A percentile compares a stretch with the other conserved stretches of the same genome.
Evolutionary conservation across 2,329 filamentous ascomycete species (phyloP).

Genomic region (Geoglossum cookeanum): DNA sequence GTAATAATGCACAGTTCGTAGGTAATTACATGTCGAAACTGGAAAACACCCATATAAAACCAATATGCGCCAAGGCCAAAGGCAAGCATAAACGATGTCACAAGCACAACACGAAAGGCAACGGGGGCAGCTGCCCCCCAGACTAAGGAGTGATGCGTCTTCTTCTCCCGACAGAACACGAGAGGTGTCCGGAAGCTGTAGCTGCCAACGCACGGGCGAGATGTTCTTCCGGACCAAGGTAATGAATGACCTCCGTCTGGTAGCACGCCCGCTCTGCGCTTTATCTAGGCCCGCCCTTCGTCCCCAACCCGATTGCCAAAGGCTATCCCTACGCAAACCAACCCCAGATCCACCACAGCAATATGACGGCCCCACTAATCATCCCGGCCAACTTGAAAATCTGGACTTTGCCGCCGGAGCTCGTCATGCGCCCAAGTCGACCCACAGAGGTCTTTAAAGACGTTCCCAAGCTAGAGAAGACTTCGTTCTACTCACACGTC

Average conservation of each 20-base stretch:
- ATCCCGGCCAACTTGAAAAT: constrained; percentile 80
- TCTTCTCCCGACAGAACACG: background rate
- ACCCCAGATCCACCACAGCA: constrained; percentile 55
- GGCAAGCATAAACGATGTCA: background rate
- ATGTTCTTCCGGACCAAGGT: background rate
- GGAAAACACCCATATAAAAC: background rate
- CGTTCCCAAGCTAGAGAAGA: constrained; percentile 72
- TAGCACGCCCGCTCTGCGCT: background rate
- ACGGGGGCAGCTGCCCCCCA: background rate
- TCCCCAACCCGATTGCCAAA: background rate
- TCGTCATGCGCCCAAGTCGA: constrained; percentile 76
- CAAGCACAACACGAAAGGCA: background rate
- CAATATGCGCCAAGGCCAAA: background rate
- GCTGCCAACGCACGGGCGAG: background rate
- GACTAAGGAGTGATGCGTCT: background rate
- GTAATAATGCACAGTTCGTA: background rate
- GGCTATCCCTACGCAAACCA: constrained; percentile 25
- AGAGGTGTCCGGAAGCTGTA: background rate
- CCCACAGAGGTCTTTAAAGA: constrained; percentile 68
- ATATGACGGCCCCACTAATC: constrained; percentile 49
- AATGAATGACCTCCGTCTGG: background rate
- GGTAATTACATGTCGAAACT: background rate
- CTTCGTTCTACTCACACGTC: constrained; percentile 45
- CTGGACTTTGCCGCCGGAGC: constrained; percentile 74
- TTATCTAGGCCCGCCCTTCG: background rate